Base-by-base conservation (phyloP, 768 basidiomycete genomes). In the Candolleomyces efflorescens region DNA sequence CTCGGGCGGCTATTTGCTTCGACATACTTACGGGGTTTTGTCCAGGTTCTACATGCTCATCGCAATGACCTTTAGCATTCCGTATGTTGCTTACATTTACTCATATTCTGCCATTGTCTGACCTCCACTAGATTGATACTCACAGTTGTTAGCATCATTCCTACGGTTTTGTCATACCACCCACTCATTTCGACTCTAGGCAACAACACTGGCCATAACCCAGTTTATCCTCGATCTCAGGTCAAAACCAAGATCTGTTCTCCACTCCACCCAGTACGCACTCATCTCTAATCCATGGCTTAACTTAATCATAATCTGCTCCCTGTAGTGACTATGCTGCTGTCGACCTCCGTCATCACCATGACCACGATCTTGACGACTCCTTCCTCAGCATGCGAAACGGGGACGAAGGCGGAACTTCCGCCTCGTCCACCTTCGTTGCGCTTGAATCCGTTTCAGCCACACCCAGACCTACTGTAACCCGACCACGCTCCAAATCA, bases 1-100 rank as follows among this genome's bases (percentile, higher is more conserved):
- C 26, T 37, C n/a, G 12, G 17, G 36, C 17, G 36, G 23, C 24
- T 15, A 32, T 43, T 46, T 15, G 27, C 20, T 27, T 38, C 45
- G 46, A 24, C 27, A 36, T 17, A 54, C 32, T 26, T 5, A 48
- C 5, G 41, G 4, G 18, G n/a, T 37, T 43, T 46, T 52, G 32
- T 38, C 13, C 54, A 89, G 87, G 55, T 70, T 81, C 59, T 90
- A 89, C 64, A 89, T 90, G 87, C 77, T 90, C 15, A 73, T 86
- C 53, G 79, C 84, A 23, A 89, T 89, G 86, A 82, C 87, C 20
- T 82, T 86, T 60, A 81, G 88, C 55, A 56, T 82, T n/a, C 80
- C 85, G 88, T 89, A 65, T 69, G 86, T 76, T 2, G 20, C 38
- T 44, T 22, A 47, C 53, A n/a, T 43, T 26, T 39, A 37, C 26